These are phyloP conservation scores for Trichoderma gracile DNA, from an alignment of 2,329 filamentous ascomycete species.

Conservation along the genomic window DNA sequence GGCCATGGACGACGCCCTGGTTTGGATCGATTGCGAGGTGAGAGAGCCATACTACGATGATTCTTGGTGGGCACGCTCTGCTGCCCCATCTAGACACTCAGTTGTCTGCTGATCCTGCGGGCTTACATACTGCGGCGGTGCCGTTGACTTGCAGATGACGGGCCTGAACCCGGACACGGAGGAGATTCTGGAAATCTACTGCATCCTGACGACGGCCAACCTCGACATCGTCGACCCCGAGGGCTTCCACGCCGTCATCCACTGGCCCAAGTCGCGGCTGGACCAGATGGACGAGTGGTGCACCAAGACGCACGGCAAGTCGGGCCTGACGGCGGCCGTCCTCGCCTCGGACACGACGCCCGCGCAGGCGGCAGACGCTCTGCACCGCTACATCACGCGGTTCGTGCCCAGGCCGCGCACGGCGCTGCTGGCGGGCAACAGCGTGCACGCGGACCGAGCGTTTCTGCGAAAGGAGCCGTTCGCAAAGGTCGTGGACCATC, in stretches of 20 bases:
- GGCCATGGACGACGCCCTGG: constrained; percentile 58
- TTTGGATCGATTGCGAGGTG: constrained; percentile 79
- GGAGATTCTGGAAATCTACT: constrained; percentile 87
- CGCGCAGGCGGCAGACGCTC: constrained; percentile 66
- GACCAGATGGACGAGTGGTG: constrained; percentile 90
- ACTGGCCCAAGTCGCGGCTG: constrained; percentile 69
- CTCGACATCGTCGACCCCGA: constrained; percentile 72
- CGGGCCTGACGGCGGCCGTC: constrained; percentile 78
- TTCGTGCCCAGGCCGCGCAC: constrained; percentile 66
- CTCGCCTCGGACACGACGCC: constrained; percentile 71
- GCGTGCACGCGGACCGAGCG: constrained; percentile 82
- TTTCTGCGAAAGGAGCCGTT: constrained; percentile 80
- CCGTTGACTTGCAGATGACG: constrained; percentile 70
- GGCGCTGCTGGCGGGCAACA: constrained; percentile 86
- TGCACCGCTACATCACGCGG: constrained; percentile 76
- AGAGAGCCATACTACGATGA: too few relatives aligned
- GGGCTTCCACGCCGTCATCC: constrained; percentile 79
- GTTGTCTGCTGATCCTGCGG: neutral
- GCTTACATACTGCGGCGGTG: neutral
- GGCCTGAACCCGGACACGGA: constrained; percentile 69
- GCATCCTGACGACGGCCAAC: constrained; percentile 81
- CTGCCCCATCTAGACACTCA: neutral
- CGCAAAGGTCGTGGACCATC: constrained; percentile 67
- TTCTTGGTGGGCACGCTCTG: too few relatives aligned
- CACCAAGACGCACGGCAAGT: constrained; percentile 71